Evolutionary conservation across 768 basidiomycete species (phyloP), one percentile per base, ranked within the genome.

Genomic region (Pleurotus tuber-regium): DNA sequence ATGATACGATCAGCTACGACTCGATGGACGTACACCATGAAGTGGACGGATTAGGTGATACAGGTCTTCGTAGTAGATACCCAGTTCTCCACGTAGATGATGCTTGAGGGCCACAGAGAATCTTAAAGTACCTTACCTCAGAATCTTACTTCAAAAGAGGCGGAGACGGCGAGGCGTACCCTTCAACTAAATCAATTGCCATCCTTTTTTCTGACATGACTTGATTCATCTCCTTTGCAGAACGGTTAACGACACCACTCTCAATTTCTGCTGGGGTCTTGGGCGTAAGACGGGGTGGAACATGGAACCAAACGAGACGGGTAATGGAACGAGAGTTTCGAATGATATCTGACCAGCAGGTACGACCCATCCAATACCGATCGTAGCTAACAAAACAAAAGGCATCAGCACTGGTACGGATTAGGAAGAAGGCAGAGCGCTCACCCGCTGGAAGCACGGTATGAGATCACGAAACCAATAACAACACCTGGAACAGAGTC

Each of bases 391-490:
- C 50, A 52, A 42, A 29, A 31, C 7, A 11, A 26, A 14, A 35
- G 14, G 43, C 23, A 12, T 23, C 11, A 39, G 21, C 44, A 35
- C 16, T 16, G 28, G 18, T 28, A 29, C 14, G 43, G 29, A 51
- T 21, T 14, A 36, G n/a, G n/a, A n/a, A n/a, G n/a, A 29, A 3
- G 14, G 3, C 40, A 10, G 16, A 35, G 31, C 19, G 64, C 77
- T 41, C 52, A 82, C 77, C 82, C 83, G 52, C 79, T 83, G 48
- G 69, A 74, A 1, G 82, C 81, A 16, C 84, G 75, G 64, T 83
- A 85, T 0, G 82, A 82, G 24, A 87, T 82, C 12, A 87, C 83
- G 53, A 85, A 83, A 69, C 84, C 82, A 66, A 73, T 70, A 4
- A 77, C 74, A 30, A 79, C 77, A 63, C 75, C 76, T 76, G 48